These are phyloP conservation scores for Vigna hirtella DNA, from an alignment of 306 rosid genomes.

Conservation along the genomic window DNA sequence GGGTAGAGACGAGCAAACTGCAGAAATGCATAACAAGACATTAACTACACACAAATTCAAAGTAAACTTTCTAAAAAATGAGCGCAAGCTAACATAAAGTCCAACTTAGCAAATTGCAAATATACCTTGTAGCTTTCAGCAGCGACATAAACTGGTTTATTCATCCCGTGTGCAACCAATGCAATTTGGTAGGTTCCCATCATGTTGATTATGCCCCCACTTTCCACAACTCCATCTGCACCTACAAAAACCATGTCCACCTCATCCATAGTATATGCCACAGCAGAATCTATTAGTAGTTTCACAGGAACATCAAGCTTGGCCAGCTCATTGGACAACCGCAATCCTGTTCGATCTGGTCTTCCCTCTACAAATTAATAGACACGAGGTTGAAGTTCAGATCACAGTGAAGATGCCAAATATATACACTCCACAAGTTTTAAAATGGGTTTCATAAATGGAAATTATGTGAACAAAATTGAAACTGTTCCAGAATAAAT, in stretches of 20 bases:
- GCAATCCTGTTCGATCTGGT: constrained; percentile 82
- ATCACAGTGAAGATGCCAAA: constrained; percentile 7
- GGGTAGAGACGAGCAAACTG: constrained; percentile 96
- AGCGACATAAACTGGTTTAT: constrained; percentile 84
- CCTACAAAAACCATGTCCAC: constrained; percentile 92
- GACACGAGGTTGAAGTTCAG: not conserved
- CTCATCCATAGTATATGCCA: constrained; percentile 84
- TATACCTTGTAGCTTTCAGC: constrained; percentile 94
- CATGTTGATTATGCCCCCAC: constrained; percentile 93
- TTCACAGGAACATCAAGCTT: constrained; percentile 89
- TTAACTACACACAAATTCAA: constrained; percentile 6
- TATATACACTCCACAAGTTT: constrained; percentile 25
- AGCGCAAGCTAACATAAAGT: not conserved
- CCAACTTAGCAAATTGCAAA: not conserved
- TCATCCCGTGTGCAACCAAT: constrained; percentile 79
- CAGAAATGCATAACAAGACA: constrained; percentile 14
- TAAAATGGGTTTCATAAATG: not conserved
- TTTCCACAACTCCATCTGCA: constrained; percentile 91
- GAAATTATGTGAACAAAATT: constrained; percentile 6
- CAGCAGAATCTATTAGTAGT: constrained; percentile 87
- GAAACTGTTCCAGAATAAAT: not conserved
- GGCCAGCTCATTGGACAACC: constrained; percentile 78
- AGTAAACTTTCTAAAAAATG: not conserved
- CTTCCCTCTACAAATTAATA: constrained; percentile 75
- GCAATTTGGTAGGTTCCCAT: constrained; percentile 95